Base-by-base conservation (phyloP, 2,329 filamentous ascomycete genomes). In the Trematosphaeria pertusa region DNA sequence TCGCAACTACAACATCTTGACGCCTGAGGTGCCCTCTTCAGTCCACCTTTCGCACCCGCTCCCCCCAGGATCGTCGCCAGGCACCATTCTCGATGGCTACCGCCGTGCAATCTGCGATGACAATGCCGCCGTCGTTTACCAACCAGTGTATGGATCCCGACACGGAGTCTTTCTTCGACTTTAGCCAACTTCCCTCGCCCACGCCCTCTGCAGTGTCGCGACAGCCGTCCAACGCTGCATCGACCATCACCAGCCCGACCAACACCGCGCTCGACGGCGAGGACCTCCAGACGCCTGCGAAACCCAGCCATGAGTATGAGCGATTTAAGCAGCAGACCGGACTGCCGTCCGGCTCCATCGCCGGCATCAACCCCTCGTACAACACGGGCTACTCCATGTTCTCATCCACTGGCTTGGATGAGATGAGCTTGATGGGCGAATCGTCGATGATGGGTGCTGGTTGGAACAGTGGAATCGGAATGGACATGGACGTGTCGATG, bases 291-390 rank as follows among this genome's bases (percentile, higher is more conserved):
- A 75, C 81, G 15, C 83, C 92, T 65, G 86, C 85, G 37, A 89
- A 86, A 26, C 93, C 94, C 7, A 96, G 91, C 73, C 92, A 97
- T 76, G 90, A 96, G 74, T 97, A 97, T 79, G 89, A 91, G 65
- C 86, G 90, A 67, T 95, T 97, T 78, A 89, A 91, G 76, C 94
- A 99, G 71, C 92, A 97, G 78, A 97, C 94, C 3, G 91, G 92
- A 54, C 86, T 97, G 21, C 90, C 94, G 0, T 87, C 90, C 1
- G 91, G 91, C 52, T 92, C 91, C 41, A 78, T 92, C 10, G 83
- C 94, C 67, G 88, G 89, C 26, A 83, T 94, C 62, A 91, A 89
- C 71, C 81, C 88, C 67, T 78, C 35, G 12, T 64, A 64, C 57
- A 66, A 61, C 56, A 46, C 61, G 9, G 72, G 68, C 53, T 78